Base-by-base conservation (phyloP, 2,329 filamentous ascomycete species). In the Aspergillus sclerotialis region DNA sequence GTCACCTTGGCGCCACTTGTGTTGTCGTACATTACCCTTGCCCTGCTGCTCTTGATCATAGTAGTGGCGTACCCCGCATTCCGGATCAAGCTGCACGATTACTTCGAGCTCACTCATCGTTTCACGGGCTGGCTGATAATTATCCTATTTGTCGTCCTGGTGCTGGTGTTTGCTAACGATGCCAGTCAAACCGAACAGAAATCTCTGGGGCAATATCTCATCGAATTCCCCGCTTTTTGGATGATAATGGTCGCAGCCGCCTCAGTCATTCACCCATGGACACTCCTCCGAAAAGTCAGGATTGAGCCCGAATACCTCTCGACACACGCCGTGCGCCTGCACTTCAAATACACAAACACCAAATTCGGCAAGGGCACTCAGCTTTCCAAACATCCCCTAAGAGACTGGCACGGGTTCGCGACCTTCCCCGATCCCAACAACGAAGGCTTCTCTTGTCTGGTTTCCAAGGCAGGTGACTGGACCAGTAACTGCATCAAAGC, bases 391-490 rank as follows among this genome's bases (percentile, higher is more conserved):
- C 67, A 69, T 7, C 82, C 82, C 0, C 65, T 86, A 25, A 61
- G 71, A 7, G 83, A 89, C 58, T 85, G 81, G 70, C 84, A 89
- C 61, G 75, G 78, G 0, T 89, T 89, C 52, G 84, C 83, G 28
- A 80, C 80, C 1, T 83, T 88, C 40, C 78, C 82, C 1, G 71
- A 76, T 39, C 68, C 73, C 2, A 53, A 67, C 37, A 61, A 67
- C 24, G 64, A 64, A 34, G 78, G 75, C 10, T 85, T 81, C 61
- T 84, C 80, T 0, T 66, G 83, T 18, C 64, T 88, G 18, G 70
- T 88, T 17, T 84, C 81, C 35, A 81, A 80, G 44, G 82, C 81
- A 3, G 83, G 83, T 14, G 82, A 88, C 61, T 88, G 83, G 82
- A 88, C 83, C 1, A 64, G 65, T 15, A 64, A 68, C 19, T 72